Conservation (phyloP, 768 basidiomycete genomes). For the Lactarius tabidus region DNA sequence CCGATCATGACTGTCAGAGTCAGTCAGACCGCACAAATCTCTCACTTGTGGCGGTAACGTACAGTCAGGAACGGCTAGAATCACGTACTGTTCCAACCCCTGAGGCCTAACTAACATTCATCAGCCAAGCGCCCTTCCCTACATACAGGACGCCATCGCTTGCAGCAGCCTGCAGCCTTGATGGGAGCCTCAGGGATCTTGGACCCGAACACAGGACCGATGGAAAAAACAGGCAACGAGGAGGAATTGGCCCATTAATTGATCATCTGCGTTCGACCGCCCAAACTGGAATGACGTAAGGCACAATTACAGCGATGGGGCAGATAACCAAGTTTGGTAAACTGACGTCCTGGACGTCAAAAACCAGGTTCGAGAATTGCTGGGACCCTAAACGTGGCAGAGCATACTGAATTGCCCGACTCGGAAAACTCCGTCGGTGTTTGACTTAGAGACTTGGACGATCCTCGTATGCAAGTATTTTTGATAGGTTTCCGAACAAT, state of each 20-base stretch:
- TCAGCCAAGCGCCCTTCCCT: not conserved
- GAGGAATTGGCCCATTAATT: not conserved
- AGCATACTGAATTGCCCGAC: not conserved
- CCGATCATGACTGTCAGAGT: not conserved
- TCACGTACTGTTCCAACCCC: not conserved
- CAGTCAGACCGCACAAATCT: not conserved
- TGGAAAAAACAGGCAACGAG: not conserved
- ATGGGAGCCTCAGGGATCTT: not conserved
- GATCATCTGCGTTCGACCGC: not conserved
- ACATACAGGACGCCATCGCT: not conserved
- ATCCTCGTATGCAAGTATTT: not conserved
- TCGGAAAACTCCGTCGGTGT: not conserved
- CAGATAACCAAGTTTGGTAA: not conserved
- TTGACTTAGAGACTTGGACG: not conserved
- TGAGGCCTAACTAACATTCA: too few species aligned
- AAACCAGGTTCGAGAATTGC: not conserved
- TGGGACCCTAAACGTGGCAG: not conserved
- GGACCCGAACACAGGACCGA: not conserved
- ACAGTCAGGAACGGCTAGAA: not conserved
- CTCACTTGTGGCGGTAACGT: not conserved
- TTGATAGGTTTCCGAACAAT: not conserved
- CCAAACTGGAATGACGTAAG: not conserved
- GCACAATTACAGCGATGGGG: not conserved
- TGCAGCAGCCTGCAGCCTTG: not conserved
- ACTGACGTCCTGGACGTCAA: not conserved